These are phyloP conservation scores for Sindora glabra DNA, from an alignment of 306 rosid genomes.

Conservation along the genomic window DNA sequence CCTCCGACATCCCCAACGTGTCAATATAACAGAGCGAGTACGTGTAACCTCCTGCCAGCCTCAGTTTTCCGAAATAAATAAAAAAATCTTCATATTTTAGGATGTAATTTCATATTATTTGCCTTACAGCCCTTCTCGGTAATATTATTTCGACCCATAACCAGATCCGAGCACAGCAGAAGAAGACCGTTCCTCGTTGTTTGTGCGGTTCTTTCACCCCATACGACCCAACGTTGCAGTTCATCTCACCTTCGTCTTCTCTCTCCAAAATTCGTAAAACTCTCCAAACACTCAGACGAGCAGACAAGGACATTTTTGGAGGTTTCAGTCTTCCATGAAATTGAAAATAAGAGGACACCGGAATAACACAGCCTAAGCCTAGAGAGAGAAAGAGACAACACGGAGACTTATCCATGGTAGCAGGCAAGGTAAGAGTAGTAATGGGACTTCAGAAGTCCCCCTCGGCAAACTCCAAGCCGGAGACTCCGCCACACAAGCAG, in stretches of 20 bases:
- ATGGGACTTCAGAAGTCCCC: conserved; percentile 87
- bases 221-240: background rate
- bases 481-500: conserved; percentile 49
- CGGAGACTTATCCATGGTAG: conserved; percentile 43
- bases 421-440: conserved; percentile 77
- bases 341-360: conserved; percentile 23
- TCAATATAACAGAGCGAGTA: too few relatives aligned
- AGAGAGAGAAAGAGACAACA: background rate
- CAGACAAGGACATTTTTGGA: conserved; percentile 47
- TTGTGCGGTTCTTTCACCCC: conserved; percentile 18
- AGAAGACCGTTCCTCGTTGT: conserved; percentile 88
- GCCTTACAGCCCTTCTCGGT: too few relatives aligned
- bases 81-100: background rate
- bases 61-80: too few relatives aligned
- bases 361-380: background rate
- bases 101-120: background rate
- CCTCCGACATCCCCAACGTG: too few relatives aligned
- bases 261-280: background rate
- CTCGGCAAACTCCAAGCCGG: conserved; percentile 26
- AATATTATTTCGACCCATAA: background rate
- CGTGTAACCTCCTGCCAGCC: too few relatives aligned
- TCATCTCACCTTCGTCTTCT: background rate
- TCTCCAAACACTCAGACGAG: conserved; percentile 11
- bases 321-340: conserved; percentile 19
- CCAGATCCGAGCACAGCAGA: conserved; percentile 26